Percentiles rank a stretch among this genome's conserved stretches.
Conservation (phyloP, 805 yeast species). For the Aciculoconidium aculeatum region DNA sequence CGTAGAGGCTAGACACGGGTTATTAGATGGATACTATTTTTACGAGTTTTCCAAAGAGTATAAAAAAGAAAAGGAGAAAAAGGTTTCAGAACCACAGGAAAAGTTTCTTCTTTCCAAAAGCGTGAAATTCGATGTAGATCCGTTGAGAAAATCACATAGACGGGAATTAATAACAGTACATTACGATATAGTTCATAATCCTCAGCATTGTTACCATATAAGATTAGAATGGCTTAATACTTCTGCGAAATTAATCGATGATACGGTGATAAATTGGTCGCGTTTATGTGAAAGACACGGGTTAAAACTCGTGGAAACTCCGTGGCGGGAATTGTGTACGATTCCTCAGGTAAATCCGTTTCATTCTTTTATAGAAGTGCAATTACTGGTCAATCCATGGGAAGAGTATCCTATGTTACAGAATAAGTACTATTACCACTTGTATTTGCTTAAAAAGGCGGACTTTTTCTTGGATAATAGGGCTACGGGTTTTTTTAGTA, state of each 20-base stretch:
- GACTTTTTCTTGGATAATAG: conserved; percentile 82
- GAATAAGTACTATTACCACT: conserved; percentile 72
- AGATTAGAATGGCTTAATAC: conserved; percentile 90
- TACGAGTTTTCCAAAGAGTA: conserved; percentile 64
- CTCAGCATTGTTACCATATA: conserved; percentile 89
- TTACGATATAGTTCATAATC: conserved; percentile 88
- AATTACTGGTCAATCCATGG: conserved; percentile 70
- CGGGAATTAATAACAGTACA: conserved; percentile 79
- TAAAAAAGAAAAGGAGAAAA: conserved; percentile 19
- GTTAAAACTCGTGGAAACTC: conserved; percentile 71
- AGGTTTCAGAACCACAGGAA: conserved; percentile 9
- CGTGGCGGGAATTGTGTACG: conserved; percentile 80
- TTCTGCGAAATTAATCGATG: conserved; percentile 80
- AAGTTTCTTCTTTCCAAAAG: conserved; percentile 61
- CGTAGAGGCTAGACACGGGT: conserved; percentile 76
- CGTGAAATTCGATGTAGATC: conserved; percentile 70
- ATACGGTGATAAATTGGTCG: conserved; percentile 69
- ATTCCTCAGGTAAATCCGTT: conserved; percentile 79
- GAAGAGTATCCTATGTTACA: conserved; percentile 46
- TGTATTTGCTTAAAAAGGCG: conserved; percentile 57
- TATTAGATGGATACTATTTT: conserved; percentile 90
- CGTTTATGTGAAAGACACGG: conserved; percentile 85
- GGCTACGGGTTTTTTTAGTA: conserved; percentile 56
- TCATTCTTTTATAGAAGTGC: conserved; percentile 72
- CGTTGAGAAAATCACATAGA: conserved; percentile 60